A percentile compares a stretch with the other conserved stretches of the same genome.
Conservation (phyloP, 257 asterid species). For the Capsicum chinense region DNA sequence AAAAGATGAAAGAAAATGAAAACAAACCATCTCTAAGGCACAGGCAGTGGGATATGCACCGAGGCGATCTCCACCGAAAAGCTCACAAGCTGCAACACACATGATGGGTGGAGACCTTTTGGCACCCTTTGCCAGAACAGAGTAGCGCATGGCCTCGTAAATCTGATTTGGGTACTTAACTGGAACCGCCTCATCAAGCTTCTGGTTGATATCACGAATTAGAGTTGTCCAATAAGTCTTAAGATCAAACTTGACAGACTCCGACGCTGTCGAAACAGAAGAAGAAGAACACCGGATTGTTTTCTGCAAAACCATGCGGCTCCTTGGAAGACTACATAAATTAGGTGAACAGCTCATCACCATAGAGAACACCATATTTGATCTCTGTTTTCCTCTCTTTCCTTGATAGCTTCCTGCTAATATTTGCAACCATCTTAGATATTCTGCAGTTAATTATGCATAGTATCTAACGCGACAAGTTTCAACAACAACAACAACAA, state of each 20-base stretch:
- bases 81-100: conserved; percentile 96
- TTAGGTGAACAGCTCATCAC: conserved; percentile 34
- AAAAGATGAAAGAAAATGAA: not conserved
- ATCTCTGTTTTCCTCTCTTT: not conserved
- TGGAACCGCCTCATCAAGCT: conserved; percentile 84
- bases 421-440: not conserved
- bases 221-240: conserved; percentile 74
- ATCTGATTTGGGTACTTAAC: conserved; percentile 85
- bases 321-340: conserved; percentile 27
- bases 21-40: conserved; percentile 89
- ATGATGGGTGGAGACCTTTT: conserved; percentile 91
- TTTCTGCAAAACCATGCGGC: conserved; percentile 45
- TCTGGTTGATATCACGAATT: conserved; percentile 73
- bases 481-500: no score
- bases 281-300: conserved; percentile 53
- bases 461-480: not conserved
- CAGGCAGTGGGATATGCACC: conserved; percentile 99
- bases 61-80: conserved; percentile 76
- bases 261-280: conserved; percentile 28
- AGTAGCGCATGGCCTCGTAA: conserved; percentile 96
- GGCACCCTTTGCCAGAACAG: conserved; percentile 85
- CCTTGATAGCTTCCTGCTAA: conserved; percentile 13
- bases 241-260: conserved; percentile 64
- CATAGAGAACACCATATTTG: conserved; percentile 37
- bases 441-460: not conserved